Evolutionary conservation across 2,329 filamentous ascomycete species (phyloP).

Genomic region (Penicillium polonicum): DNA sequence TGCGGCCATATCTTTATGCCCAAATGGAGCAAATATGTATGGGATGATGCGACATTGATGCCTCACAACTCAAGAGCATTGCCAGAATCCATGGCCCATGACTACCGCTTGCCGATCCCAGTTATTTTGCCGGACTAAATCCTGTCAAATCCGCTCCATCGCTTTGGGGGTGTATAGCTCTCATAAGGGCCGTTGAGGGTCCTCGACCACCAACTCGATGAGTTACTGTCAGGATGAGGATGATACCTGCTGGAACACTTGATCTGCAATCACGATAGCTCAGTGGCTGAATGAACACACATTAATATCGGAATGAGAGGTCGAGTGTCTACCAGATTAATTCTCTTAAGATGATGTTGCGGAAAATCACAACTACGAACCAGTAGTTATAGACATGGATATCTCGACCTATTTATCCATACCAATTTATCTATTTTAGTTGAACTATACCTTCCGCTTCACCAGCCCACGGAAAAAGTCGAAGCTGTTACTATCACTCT

Average conservation of each 20-base stretch:
- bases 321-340: neutral
- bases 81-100: neutral
- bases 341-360: neutral
- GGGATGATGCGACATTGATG: neutral
- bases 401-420: neutral
- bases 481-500: constrained; percentile 98
- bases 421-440: neutral
- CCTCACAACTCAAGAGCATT: no score
- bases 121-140: neutral
- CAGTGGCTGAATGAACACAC: neutral
- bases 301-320: neutral
- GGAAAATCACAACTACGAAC: neutral
- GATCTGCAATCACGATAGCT: neutral
- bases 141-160: neutral
- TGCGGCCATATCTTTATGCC: neutral
- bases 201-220: neutral
- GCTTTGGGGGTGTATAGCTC: neutral
- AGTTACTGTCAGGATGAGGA: neutral
- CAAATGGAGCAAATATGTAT: neutral
- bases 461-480: constrained; percentile 92
- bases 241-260: neutral
- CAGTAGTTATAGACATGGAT: neutral
- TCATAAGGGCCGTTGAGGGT: neutral
- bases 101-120: neutral
- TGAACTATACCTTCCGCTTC: constrained; percentile 67